Base-by-base conservation (phyloP, 75 land plant genomes). In the Sequoiadendron giganteum region DNA sequence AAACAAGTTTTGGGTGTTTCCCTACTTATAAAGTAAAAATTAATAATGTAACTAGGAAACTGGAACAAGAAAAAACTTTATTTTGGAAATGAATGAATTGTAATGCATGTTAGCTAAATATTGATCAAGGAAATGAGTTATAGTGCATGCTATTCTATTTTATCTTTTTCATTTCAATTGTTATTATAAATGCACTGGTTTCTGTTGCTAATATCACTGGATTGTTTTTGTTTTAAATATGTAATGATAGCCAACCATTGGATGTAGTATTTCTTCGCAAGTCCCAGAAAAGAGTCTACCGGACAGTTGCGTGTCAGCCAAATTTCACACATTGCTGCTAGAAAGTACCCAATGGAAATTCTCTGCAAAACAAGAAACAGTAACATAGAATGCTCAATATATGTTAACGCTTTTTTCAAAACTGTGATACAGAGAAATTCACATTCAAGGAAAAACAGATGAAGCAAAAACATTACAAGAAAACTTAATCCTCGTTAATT, bases 261-360 rank as follows among this genome's bases (percentile, higher is more conserved):
- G 32, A 86, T 61, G 61, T 81, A 90, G 86, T 91, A 92, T 88
- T 92, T 93, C 75, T 89, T 92, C 80, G 89, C 43, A 83, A 91
- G 90, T 21, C 88, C 80, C 39, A 85, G 56, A 34, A 86, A 68
- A 72, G 93, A 90, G 87, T 93, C 89, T 85, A 92, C 95, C 40
- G 34, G 36, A 14, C 81, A 43, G 70, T 84, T 81, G 76, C 61
- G 78, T 61, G 89, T 85, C 49, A 93, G 90, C 91, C 92, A 93
- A 30, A 93, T 93, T 80, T 92, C 93, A 18, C 91, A 88, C 32
- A 90, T n/a, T 85, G 95, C 88, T 58, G 93, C 93, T 78, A 92
- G 48, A 34, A 93, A 87, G 79, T 93, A 93, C 81, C 92, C 95
- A 88, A 93, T 89, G 16, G 95, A 86, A 81, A 93, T 93, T 85